A percentile compares a stretch with the other conserved stretches of the same genome.
phyloP scores from a whole-genome alignment of 371 early-diverging fungal genomes.

The Chytridiales sp. region DNA sequence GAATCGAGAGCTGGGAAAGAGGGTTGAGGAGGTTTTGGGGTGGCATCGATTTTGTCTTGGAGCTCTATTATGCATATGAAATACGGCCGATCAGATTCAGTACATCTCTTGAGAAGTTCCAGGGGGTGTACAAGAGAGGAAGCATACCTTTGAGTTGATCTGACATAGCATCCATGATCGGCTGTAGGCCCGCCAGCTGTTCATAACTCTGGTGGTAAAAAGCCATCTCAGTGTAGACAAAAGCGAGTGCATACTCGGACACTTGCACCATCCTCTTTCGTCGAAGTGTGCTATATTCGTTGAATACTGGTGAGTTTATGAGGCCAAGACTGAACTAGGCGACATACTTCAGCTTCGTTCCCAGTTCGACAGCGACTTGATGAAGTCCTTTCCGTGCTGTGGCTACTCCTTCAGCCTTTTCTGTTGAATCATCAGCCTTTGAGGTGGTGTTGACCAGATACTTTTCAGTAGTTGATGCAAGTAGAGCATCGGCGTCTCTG shows the following conservation, averaged over 20 bases:
- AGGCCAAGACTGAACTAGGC: not conserved
- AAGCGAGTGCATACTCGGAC: conserved; percentile 7
- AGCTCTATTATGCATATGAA: not conserved
- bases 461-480: conserved; percentile 6
- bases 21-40: not conserved
- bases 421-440: conserved; percentile 7
- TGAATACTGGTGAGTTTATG: not conserved
- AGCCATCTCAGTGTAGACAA: conserved; percentile 21
- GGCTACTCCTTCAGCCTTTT: conserved; percentile 14
- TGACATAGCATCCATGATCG: conserved; percentile 17
- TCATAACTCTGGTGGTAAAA: conserved; percentile 21
- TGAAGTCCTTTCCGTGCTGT: conserved; percentile 8
- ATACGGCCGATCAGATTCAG: not conserved
- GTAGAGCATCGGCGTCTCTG: conserved; percentile 10
- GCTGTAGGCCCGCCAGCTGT: conserved; percentile 11
- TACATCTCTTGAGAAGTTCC: not conserved
- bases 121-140: not conserved
- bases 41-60: conserved; percentile 1
- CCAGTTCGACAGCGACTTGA: conserved; percentile 13
- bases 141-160: conserved; percentile 10
- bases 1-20: conserved; percentile 4
- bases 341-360: conserved; percentile 12
- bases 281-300: conserved; percentile 1
- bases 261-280: conserved; percentile 6
- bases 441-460: conserved; percentile 9